Evolutionary conservation across 805 yeast species (phyloP).

Genomic region (Torulaspora indica): DNA sequence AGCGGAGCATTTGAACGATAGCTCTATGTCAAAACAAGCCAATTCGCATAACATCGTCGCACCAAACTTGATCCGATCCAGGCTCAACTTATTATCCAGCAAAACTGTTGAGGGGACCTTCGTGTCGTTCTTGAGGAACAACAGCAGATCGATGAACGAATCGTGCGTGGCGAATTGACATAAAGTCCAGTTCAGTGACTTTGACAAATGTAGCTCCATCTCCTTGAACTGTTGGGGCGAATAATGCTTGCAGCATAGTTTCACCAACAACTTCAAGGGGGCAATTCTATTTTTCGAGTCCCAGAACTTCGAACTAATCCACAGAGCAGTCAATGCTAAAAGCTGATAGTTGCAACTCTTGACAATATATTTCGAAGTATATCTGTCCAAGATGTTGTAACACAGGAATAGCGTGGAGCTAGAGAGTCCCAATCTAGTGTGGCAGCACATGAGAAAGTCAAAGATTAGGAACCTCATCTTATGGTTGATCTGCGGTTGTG

Average conservation of each 20-base stretch:
- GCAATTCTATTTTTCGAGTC: conserved; percentile 66
- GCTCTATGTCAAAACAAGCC: conserved; percentile 55
- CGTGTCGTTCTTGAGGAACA: conserved; percentile 27
- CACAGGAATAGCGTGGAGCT: conserved; percentile 63
- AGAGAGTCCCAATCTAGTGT: conserved; percentile 56
- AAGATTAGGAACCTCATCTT: conserved; percentile 71
- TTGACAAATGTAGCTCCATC: conserved; percentile 65
- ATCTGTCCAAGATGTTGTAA: conserved; percentile 74
- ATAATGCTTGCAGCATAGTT: conserved; percentile 55
- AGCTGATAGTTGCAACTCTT: conserved; percentile 80
- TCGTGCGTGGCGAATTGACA: conserved; percentile 56
- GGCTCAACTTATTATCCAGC: conserved; percentile 20
- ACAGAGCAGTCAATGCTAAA: conserved; percentile 78
- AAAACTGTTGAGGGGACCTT: conserved; percentile 11
- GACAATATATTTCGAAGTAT: conserved; percentile 75
- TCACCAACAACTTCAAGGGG: conserved; percentile 46
- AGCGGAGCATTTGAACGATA: conserved; percentile 47
- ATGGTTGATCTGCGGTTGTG: conserved; percentile 40
- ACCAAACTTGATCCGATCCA: conserved; percentile 49
- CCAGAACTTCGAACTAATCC: conserved; percentile 80
- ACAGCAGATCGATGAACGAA: conserved; percentile 53
- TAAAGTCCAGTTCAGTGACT: conserved; percentile 60
- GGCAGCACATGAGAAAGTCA: conserved; percentile 73
- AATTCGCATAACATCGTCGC: conserved; percentile 62
- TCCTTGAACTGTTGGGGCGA: conserved; percentile 53